These are phyloP conservation scores for Cytospora mali DNA, from an alignment of 2,329 filamentous ascomycete species.

Conservation along the genomic window DNA sequence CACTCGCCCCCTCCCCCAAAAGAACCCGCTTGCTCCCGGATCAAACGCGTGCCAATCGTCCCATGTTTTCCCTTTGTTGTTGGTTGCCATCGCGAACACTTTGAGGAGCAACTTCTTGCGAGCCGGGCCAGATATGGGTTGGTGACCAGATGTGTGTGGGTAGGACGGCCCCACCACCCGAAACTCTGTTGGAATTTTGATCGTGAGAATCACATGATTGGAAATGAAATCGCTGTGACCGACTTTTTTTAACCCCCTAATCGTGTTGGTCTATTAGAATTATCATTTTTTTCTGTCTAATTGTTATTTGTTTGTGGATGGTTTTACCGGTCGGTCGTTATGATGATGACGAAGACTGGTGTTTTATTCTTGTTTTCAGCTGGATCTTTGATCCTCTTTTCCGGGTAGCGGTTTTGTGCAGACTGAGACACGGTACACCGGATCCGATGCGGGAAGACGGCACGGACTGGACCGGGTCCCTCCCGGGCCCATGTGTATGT, in stretches of 20 bases:
- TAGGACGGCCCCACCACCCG: not conserved
- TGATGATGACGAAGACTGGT: not conserved
- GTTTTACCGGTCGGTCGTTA: not conserved
- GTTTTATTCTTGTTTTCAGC: not conserved
- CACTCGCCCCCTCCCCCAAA: not conserved
- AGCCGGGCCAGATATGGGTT: not conserved
- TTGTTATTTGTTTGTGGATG: too few species aligned
- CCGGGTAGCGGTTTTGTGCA: not conserved
- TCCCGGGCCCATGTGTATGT: too few species aligned
- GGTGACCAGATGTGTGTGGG: not conserved
- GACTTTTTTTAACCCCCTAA: too few species aligned
- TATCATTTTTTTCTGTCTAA: not conserved
- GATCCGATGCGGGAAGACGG: not conserved
- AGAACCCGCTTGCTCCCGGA: conserved; percentile 17
- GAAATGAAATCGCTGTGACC: not conserved
- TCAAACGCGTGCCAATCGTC: conserved; percentile 8
- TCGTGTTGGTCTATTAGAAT: too few species aligned
- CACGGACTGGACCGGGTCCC: not conserved
- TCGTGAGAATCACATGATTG: not conserved
- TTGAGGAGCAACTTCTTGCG: not conserved
- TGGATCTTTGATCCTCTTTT: not conserved
- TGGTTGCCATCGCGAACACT: too few species aligned
- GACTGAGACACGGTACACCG: not conserved
- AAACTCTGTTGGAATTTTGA: not conserved
- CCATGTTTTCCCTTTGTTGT: not conserved